These are phyloP conservation scores for Arthrobotrys sinensis DNA, from an alignment of 2,329 filamentous ascomycete genomes.

Conservation along the genomic window DNA sequence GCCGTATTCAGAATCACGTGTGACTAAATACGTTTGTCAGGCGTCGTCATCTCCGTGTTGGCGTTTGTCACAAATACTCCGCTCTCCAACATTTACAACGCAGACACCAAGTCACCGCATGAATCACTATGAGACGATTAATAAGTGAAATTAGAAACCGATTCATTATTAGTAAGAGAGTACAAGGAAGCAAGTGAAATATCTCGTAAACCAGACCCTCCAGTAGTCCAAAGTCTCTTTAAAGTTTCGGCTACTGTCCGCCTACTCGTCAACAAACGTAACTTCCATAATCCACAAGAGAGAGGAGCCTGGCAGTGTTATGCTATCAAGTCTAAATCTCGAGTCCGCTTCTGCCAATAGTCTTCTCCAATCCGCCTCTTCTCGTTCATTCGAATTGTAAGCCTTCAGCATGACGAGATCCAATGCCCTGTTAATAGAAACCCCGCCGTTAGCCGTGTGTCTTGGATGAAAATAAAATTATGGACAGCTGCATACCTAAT, in stretches of 20 bases:
- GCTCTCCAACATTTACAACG: constrained; percentile 8
- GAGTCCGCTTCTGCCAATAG: constrained; percentile 64
- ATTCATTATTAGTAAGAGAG: constrained; percentile 33
- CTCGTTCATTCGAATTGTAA: constrained; percentile 67
- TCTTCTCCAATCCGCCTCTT: constrained; percentile 65
- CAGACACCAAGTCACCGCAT: constrained; percentile 1
- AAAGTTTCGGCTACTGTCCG: background rate
- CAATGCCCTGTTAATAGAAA: constrained; percentile 63
- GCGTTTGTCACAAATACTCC: background rate
- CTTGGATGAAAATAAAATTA: background rate
- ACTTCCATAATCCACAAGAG: constrained; percentile 46
- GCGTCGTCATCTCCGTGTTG: too few relatives aligned
- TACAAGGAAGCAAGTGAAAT: constrained; percentile 1
- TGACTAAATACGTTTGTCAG: background rate
- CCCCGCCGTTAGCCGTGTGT: constrained; percentile 60
- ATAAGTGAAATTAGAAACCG: background rate
- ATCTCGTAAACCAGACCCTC: constrained; percentile 49
- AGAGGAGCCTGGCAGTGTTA: constrained; percentile 34
- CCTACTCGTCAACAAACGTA: constrained; percentile 49
- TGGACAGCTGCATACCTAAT: constrained; percentile 59
- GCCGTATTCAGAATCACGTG: constrained; percentile 26
- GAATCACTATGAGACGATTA: constrained; percentile 11
- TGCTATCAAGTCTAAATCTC: constrained; percentile 58
- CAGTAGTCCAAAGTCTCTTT: background rate
- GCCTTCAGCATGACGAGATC: constrained; percentile 66